Evolutionary conservation across 176 grass and related monocot genomes (phyloP).

Genomic region (Dendrocalamus sinicus): DNA sequence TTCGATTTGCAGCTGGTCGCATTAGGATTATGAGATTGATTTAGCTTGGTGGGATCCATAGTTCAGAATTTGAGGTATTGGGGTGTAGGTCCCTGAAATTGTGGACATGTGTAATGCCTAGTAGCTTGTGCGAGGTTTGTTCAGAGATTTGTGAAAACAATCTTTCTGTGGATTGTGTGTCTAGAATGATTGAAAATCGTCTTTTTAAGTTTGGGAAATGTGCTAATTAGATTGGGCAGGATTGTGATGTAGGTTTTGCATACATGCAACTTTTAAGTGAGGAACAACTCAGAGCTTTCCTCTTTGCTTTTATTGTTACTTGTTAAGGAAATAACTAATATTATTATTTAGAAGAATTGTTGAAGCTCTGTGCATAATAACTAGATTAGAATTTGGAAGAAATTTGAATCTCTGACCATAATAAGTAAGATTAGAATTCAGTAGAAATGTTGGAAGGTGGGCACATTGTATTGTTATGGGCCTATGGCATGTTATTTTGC

Average conservation of each 20-base stretch:
- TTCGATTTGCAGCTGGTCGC: neutral
- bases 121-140: neutral
- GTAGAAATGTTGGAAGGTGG: neutral
- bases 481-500: neutral
- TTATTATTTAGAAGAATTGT: neutral
- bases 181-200: neutral
- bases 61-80: neutral
- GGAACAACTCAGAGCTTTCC: neutral
- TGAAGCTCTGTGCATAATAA: neutral
- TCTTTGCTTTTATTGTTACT: neutral
- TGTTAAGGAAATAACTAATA: neutral
- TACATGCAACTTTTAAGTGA: neutral
- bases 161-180: neutral
- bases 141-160: neutral
- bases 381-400: neutral
- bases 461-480: neutral
- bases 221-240: neutral
- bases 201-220: neutral
- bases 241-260: neutral
- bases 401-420: neutral
- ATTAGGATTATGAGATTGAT: neutral
- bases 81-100: neutral
- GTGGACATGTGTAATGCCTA: neutral
- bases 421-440: neutral
- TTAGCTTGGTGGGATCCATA: neutral